These are phyloP conservation scores for Amylocarpus encephaloides DNA, from an alignment of 2,329 filamentous ascomycete species.

Conservation along the genomic window DNA sequence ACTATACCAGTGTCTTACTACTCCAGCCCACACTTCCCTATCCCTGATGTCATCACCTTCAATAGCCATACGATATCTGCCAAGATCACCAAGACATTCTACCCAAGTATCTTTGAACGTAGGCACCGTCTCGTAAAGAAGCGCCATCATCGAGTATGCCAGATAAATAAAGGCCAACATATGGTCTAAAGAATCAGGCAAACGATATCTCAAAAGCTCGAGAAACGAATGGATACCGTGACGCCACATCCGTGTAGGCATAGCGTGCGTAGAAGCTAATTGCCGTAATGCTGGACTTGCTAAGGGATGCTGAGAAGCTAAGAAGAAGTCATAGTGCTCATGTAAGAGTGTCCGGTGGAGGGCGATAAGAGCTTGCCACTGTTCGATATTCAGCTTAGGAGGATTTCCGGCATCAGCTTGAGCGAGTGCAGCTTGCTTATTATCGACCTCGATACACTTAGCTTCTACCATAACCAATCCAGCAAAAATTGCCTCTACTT, in stretches of 20 bases:
- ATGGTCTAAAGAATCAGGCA: constrained; percentile 71
- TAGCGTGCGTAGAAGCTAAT: constrained; percentile 51
- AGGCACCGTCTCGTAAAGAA: constrained; percentile 76
- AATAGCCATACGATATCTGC: constrained; percentile 48
- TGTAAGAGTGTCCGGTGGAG: constrained; percentile 2
- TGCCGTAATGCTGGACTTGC: constrained; percentile 45
- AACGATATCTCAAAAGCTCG: constrained; percentile 60
- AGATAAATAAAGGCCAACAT: constrained; percentile 87
- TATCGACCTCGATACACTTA: constrained; percentile 83
- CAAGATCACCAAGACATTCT: constrained; percentile 80
- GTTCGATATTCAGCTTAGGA: constrained; percentile 49
- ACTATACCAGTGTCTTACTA: constrained; percentile 31
- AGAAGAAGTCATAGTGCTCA: constrained; percentile 8
- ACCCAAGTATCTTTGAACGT: constrained; percentile 75
- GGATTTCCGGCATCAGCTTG: constrained; percentile 39
- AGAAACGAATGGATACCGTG: constrained; percentile 79
- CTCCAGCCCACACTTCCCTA: constrained; percentile 1
- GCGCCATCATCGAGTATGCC: constrained; percentile 79
- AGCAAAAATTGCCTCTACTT: constrained; percentile 53
- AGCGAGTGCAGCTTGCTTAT: constrained; percentile 44
- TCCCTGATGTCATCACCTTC: constrained; percentile 2
- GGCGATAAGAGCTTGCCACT: constrained; percentile 32
- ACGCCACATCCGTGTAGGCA: constrained; percentile 89
- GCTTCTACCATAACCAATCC: constrained; percentile 74
- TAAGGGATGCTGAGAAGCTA: constrained; percentile 63